Evolutionary conservation across 2,329 filamentous ascomycete species (phyloP).

Genomic region (Teratosphaeria gauchensis): DNA sequence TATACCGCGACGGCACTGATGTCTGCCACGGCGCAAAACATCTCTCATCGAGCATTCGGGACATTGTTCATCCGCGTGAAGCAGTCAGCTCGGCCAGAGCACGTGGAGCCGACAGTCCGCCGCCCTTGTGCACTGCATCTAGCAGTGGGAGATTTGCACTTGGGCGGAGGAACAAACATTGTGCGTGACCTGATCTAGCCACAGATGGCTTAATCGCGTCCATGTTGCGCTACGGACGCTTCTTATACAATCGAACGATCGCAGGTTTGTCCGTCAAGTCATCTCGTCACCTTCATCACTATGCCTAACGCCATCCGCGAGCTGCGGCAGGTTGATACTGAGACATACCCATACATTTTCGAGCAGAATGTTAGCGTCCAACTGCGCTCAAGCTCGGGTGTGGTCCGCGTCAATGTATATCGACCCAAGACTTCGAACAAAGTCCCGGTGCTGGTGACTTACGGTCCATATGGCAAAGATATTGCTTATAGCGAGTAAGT

Average conservation of each 20-base stretch:
- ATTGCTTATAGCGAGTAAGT: conserved; percentile 49
- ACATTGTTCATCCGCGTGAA: no score
- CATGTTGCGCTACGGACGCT: background rate
- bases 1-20: no score
- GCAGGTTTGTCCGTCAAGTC: background rate
- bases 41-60: no score
- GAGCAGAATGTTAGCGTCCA: conserved; percentile 24
- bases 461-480: conserved; percentile 66
- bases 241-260: background rate
- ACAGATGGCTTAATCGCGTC: no score
- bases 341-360: conserved; percentile 23
- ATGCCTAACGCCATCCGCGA: conserved; percentile 26
- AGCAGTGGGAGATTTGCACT: no score
- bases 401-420: conserved; percentile 27
- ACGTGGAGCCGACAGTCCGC: no score
- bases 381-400: conserved; percentile 20
- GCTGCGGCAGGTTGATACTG: conserved; percentile 22
- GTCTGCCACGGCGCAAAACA: no score
- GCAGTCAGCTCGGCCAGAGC: no score
- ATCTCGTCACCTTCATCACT: background rate
- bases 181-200: no score
- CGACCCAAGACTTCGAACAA: conserved; percentile 25
- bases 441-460: conserved; percentile 57
- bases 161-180: no score
- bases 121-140: no score